Conservation (phyloP, 2,329 filamentous ascomycete species). For the Fusarium newnesense region DNA sequence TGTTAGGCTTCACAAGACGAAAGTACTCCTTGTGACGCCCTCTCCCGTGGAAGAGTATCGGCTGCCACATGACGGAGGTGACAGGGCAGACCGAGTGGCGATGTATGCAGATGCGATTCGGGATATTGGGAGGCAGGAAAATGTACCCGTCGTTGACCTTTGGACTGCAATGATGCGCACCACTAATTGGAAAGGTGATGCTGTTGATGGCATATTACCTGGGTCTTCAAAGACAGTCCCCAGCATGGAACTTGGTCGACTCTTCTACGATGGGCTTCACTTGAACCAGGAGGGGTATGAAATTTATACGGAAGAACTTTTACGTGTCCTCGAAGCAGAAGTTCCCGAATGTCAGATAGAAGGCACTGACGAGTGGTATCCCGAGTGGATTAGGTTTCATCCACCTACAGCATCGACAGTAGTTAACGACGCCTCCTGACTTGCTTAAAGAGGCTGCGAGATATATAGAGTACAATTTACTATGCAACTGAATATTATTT, state of each 20-base stretch:
- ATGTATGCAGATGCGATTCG: neutral
- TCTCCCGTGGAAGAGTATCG: conserved; percentile 4
- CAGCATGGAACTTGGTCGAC: neutral
- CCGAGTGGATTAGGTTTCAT: neutral
- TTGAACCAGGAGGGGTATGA: neutral
- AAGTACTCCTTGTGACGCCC: neutral
- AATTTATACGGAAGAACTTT: neutral
- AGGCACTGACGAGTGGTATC: neutral
- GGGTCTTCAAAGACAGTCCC: neutral
- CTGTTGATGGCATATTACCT: neutral
- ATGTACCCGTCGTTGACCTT: neutral
- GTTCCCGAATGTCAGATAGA: neutral
- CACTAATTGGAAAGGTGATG: neutral
- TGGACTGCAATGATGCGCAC: conserved; percentile 1
- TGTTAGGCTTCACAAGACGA: neutral
- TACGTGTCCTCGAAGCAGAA: neutral
- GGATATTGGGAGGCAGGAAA: neutral
- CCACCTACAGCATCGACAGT: neutral
- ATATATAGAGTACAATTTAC: neutral
- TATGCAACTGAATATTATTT: neutral
- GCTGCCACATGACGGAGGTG: neutral
- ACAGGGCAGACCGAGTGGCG: neutral
- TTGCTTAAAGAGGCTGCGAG: neutral
- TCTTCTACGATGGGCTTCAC: neutral
- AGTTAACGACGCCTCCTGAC: too few relatives aligned